Base-by-base conservation (phyloP, 305 asterid genomes). In the Solanum hybrid region DNA sequence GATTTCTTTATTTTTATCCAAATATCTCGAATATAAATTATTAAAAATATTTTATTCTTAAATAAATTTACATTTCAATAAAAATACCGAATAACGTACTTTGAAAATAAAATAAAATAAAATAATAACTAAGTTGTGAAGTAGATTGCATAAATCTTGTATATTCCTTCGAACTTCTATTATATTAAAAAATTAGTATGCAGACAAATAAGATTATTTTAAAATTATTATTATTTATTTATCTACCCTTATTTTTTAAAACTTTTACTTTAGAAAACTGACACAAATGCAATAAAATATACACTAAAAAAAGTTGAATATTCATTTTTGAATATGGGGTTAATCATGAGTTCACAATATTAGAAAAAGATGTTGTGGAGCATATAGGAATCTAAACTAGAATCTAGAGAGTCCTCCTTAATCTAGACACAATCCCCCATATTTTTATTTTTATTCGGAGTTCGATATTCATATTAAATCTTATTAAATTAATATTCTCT, bases 331-430 rank as follows among this genome's bases (percentile, higher is more conserved):
- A 12, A 17, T 41, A 6, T 45, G 37, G 29, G 29, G 70, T 83
- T 45, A 83, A 29, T 45, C 38, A 83, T 45, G 88, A 83, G 20
- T 45, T 39, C 15, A 41, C 26, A 26, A n/a, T 82, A 27, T 2
- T 80, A 39, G 34, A 79, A 81, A 32, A 39, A 26, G 24, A 38
- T 81, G 20, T 39, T 26, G 68, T 26, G 34, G 33, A 80, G 86
- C 65, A 80, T 37, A 80, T 38, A 24, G 20, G 87, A 81, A 81
- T 81, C 87, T 38, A 3, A 20, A 61, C 72, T 61, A 61, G 73
- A 83, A 83, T 83, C 87, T 83, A 27, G 39, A 83, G 38, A 83
- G 87, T 83, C 87, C 73, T 83, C 0, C 8, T 26, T 12, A 80
- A 9, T 80, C 34, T 38, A 24, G n/a, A 81, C 34, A 6, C 4